Evolutionary conservation across 306 rosid genomes (phyloP).

Genomic region (Casuarina cunninghamiana): DNA sequence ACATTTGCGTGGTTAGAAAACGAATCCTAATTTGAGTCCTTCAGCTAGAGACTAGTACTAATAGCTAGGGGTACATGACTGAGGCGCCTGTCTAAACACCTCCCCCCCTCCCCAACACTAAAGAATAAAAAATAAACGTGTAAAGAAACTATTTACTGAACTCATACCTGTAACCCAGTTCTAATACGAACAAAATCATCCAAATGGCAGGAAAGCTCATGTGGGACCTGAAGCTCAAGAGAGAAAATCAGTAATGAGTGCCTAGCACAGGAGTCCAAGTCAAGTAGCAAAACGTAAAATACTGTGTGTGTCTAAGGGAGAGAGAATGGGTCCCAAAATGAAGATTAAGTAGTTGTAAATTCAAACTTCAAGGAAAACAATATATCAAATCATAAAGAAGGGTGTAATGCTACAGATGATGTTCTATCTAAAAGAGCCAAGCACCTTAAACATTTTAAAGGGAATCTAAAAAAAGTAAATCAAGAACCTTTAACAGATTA

Average conservation of each 20-base stretch:
- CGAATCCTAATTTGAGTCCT: not conserved
- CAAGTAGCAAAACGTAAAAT: constrained; percentile 20
- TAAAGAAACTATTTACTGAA: constrained; percentile 18
- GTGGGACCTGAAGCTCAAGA: constrained; percentile 60
- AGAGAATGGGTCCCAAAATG: not conserved
- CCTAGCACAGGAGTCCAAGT: constrained; percentile 2
- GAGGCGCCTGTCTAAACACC: too few relatives aligned
- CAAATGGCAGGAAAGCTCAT: constrained; percentile 63
- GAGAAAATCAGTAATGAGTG: constrained; percentile 15
- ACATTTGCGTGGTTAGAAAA: constrained; percentile 29
- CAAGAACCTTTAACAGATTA: constrained; percentile 60
- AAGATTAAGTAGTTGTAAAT: constrained; percentile 20
- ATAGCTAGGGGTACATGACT: too few relatives aligned
- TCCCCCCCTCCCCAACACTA: too few relatives aligned
- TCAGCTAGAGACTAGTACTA: not conserved
- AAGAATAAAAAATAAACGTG: not conserved
- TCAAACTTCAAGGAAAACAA: not conserved
- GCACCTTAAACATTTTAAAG: not conserved
- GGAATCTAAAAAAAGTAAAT: constrained; percentile 14
- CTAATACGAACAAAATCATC: constrained; percentile 74
- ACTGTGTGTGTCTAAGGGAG: not conserved
- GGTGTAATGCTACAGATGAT: constrained; percentile 21
- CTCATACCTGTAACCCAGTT: constrained; percentile 80
- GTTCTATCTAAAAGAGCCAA: constrained; percentile 10
- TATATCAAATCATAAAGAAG: not conserved